Base-by-base conservation (phyloP, 352 stramenopile genomes). In the Salisapilia sapeloensis region DNA sequence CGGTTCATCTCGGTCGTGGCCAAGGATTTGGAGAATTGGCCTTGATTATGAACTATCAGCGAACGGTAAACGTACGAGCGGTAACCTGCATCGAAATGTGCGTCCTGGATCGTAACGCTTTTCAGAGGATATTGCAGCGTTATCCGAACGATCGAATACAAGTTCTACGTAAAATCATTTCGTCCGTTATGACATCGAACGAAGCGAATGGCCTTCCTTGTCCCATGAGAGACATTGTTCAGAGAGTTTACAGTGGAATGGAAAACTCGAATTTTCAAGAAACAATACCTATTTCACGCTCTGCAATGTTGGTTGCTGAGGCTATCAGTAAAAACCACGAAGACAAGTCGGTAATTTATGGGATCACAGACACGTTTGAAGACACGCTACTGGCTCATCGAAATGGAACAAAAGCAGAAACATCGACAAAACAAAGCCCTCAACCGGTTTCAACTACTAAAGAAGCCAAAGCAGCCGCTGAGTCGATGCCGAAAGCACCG, bases 1-100 rank as follows among this genome's bases (percentile, higher is more conserved):
- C 58, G 35, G 44, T 56, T 2, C 38, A 44, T 11, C 20, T 48
- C 12, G 50, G 53, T 38, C 48, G 38, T 0, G 58, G 58, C 2
- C 43, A 67, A 13, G 56, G 53, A 10, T 66, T 75, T 24, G 62
- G 58, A 10, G 58, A 70, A 29, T 61, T 72, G 29, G 50, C 46
- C 4, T 45, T 77, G 27, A 26, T 77, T 2, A 57, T 70, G 33
- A 55, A 71, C 30, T 65, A 59, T 29, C 29, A 53, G 13, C 50
- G 52, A 16, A 66, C 51, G 8, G 48, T 46, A 21, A 67, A 60
- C 18, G 53, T 60, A 0, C 50, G 56, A 1, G 55, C 55, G 0
- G 45, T 57, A 22, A 60, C 55, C 17, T 61, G 60, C 16, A 50
- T 64, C 10, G 53, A 66, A 28, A 64, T 70, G 50, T 62, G 57